Conservation (phyloP, 495 filamentous ascomycete species). For the Aspergillus kassunensis region DNA sequence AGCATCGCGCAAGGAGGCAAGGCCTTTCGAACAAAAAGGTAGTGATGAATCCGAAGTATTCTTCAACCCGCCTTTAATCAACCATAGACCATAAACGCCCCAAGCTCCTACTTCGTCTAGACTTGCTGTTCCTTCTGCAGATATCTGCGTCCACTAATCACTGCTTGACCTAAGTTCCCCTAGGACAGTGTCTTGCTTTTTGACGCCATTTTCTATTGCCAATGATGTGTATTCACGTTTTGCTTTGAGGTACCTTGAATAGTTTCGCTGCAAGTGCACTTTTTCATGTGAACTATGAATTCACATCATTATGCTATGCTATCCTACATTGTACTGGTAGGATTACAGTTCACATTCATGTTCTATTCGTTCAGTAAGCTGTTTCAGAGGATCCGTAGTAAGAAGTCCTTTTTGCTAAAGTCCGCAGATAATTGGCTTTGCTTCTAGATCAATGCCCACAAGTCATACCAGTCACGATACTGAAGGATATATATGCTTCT, state of each 20-base stretch:
- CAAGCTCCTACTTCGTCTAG: background rate
- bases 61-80: background rate
- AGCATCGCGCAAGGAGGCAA: slow-evolving; percentile 42
- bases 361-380: too few species aligned
- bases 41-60: background rate
- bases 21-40: slow-evolving; percentile 23
- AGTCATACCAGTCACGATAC: too few species aligned
- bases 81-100: background rate
- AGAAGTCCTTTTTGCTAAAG: too few species aligned
- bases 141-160: background rate
- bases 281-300: background rate
- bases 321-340: background rate
- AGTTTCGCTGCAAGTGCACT: background rate
- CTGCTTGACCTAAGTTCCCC: background rate
- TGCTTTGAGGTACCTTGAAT: background rate
- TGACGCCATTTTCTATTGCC: background rate
- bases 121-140: background rate
- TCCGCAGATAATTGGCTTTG: too few species aligned
- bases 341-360: background rate
- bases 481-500: too few species aligned
- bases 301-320: background rate
- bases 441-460: too few species aligned
- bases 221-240: background rate
- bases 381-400: too few species aligned
- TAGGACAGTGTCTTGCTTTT: background rate